Conservation (phyloP, 257 asterid species). For the Ligustrum vulgare region DNA sequence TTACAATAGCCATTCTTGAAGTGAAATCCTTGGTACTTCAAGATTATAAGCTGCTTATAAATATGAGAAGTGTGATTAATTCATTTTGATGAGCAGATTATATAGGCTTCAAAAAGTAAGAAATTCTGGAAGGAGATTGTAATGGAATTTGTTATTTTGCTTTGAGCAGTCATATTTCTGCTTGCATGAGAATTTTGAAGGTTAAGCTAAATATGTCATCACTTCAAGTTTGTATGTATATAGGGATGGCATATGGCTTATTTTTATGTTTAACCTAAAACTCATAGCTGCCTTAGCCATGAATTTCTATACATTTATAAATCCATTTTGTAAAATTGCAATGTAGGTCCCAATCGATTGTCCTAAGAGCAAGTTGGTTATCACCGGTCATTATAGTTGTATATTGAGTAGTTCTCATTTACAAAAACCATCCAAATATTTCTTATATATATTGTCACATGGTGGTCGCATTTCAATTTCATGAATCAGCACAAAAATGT, state of each 20-base stretch:
- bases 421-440: too few relatives aligned
- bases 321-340: background rate
- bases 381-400: background rate
- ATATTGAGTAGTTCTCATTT: background rate
- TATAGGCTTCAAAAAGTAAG: slow-evolving; percentile 36
- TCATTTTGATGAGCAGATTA: slow-evolving; percentile 25
- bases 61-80: background rate
- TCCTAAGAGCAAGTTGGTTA: background rate
- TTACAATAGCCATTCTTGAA: slow-evolving; percentile 45
- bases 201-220: background rate
- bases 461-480: too few relatives aligned
- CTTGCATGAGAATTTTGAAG: background rate
- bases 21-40: slow-evolving; percentile 37
- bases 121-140: slow-evolving; percentile 8
- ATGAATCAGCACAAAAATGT: too few relatives aligned
- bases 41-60: slow-evolving; percentile 4
- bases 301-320: background rate
- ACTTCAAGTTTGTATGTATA: background rate
- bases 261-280: background rate
- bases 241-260: background rate
- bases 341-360: background rate
- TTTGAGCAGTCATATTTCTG: slow-evolving; percentile 27
- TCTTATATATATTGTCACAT: too few relatives aligned
- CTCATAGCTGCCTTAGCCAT: background rate
- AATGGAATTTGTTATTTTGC: slow-evolving; percentile 20